These are phyloP conservation scores for Terfezia claveryi DNA, from an alignment of 495 filamentous ascomycete species.

Conservation along the genomic window DNA sequence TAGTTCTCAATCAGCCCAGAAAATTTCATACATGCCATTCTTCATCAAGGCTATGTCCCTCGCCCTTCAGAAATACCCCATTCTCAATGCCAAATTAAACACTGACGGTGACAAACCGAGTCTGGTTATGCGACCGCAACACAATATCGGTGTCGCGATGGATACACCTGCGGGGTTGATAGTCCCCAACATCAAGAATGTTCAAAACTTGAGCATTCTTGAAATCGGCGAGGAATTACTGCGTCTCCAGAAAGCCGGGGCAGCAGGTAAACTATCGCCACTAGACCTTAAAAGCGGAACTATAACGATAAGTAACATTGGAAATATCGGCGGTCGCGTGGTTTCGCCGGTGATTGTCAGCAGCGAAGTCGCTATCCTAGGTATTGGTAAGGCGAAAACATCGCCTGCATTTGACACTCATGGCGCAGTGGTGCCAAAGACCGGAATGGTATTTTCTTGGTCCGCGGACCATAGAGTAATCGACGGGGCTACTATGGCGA, in stretches of 20 bases:
- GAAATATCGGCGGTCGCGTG: conserved; percentile 86
- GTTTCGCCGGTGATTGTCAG: conserved; percentile 76
- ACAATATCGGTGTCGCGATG: conserved; percentile 94
- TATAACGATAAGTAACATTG: conserved; percentile 91
- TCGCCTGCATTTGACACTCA: conserved; percentile 43
- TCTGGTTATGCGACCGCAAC: conserved; percentile 52
- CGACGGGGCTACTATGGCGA: conserved; percentile 82
- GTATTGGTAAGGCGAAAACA: conserved; percentile 55
- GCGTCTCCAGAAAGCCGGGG: conserved; percentile 49
- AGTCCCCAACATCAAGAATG: conserved; percentile 86
- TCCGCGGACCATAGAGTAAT: conserved; percentile 89
- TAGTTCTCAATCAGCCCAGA: conserved; percentile 23
- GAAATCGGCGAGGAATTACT: conserved; percentile 55
- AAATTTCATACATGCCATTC: conserved; percentile 80
- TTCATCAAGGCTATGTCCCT: conserved; percentile 79
- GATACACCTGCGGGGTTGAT: conserved; percentile 77
- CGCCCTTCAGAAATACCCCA: conserved; percentile 54
- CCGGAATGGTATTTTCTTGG: conserved; percentile 78
- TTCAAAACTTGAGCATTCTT: conserved; percentile 46
- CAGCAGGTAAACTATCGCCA: conserved; percentile 47
- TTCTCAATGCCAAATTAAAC: conserved; percentile 73
- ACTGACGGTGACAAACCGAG: conserved; percentile 34
- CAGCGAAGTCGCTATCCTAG: conserved; percentile 77
- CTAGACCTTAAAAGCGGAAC: conserved; percentile 69
- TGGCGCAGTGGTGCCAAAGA: conserved; percentile 35